A percentile compares a stretch with the other conserved stretches of the same genome.
Evolutionary conservation across 306 rosid genomes (phyloP).

Genomic region (Parietaria judaica): DNA sequence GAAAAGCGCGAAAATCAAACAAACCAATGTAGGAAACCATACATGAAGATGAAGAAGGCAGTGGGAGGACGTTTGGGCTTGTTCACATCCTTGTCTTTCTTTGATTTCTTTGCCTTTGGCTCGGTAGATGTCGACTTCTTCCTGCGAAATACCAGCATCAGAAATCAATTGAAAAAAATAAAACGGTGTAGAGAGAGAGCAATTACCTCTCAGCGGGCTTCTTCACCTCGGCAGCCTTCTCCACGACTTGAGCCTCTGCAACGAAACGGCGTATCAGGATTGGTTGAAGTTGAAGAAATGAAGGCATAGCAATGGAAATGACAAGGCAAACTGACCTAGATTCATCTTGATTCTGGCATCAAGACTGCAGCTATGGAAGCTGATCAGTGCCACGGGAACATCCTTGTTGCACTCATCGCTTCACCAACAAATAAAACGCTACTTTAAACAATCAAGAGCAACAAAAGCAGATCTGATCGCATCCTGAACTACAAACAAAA

Average conservation of each 20-base stretch:
- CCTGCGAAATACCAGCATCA: slow-evolving; percentile 16
- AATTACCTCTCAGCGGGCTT: slow-evolving; percentile 46
- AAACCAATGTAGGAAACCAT: background rate
- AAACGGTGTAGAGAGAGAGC: background rate
- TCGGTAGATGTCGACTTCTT: slow-evolving; percentile 45
- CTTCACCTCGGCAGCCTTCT: slow-evolving; percentile 36
- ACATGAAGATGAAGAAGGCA: slow-evolving; percentile 78
- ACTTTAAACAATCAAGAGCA: too few relatives aligned
- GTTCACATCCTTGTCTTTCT: slow-evolving; percentile 58
- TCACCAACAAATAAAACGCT: slow-evolving; percentile 5
- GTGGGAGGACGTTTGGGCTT: slow-evolving; percentile 78
- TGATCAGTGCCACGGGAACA: slow-evolving; percentile 70
- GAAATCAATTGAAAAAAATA: background rate
- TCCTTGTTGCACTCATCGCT: slow-evolving; percentile 70
- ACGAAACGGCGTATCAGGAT: background rate
- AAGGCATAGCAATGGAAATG: background rate
- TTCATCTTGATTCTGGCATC: slow-evolving; percentile 78
- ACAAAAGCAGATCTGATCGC: too few relatives aligned
- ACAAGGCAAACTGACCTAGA: slow-evolving; percentile 28
- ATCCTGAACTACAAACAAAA: too few relatives aligned
- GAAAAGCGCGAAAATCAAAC: background rate
- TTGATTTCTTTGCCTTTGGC: slow-evolving; percentile 51
- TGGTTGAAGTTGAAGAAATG: background rate
- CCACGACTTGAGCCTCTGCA: slow-evolving; percentile 66
- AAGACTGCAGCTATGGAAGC: slow-evolving; percentile 73